These are phyloP conservation scores for Populus simonii DNA, from an alignment of 345 rosid species.

Conservation along the genomic window DNA sequence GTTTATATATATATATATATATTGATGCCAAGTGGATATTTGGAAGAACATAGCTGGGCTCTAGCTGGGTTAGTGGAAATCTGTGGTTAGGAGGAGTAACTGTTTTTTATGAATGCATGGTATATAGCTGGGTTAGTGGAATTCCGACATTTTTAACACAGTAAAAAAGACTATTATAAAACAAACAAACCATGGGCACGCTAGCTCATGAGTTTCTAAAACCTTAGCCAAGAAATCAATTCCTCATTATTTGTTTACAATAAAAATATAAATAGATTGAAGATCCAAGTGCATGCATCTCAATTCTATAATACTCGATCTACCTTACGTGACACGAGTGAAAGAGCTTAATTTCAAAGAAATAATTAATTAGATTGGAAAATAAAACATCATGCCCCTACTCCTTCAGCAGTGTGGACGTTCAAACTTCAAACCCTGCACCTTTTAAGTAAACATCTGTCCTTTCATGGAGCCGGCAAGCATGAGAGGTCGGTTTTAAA, in stretches of 20 bases:
- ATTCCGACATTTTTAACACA: not conserved
- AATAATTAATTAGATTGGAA: not conserved
- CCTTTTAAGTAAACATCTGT: not conserved
- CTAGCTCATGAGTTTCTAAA: not conserved
- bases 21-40: too few species aligned
- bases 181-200: not conserved
- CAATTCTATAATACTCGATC: not conserved
- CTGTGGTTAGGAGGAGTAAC: not conserved
- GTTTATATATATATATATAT: too few species aligned
- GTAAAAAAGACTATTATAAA: too few species aligned
- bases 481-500: too few species aligned
- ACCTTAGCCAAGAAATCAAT: not conserved
- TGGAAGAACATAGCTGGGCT: too few species aligned
- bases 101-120: not conserved
- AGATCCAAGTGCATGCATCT: not conserved
- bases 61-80: not conserved
- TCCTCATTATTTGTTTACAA: not conserved
- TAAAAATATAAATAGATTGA: not conserved
- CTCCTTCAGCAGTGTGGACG: not conserved
- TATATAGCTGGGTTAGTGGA: not conserved
- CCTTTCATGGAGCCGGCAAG: not conserved
- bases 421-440: not conserved
- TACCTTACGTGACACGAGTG: not conserved
- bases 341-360: not conserved
- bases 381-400: not conserved